Base-by-base conservation (phyloP, 805 yeast genomes). In the Candida silvicultrix region DNA sequence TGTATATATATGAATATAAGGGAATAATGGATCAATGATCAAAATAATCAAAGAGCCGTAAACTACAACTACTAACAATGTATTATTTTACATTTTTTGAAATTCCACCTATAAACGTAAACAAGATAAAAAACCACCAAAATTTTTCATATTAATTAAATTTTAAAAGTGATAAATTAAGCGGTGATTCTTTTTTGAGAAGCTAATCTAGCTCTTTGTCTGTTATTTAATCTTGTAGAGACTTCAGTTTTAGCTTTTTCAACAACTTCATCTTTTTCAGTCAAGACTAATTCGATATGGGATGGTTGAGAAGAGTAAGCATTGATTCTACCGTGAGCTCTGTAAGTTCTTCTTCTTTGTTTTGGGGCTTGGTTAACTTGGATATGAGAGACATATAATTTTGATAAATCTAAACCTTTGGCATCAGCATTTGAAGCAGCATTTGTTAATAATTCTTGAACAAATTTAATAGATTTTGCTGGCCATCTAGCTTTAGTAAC, bases 401-500 rank as follows among this genome's bases (percentile, higher is more conserved):
- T 88, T 65, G 95, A 80, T 66, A 86, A 81, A 74, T 94, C 97
- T 77, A 94, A 89, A 69, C 99, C 99, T 83, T 94, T 94, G 65
- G 96, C 82, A 74, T 90, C 98, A 74, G 99, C 99, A 81, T 92
- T 94, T 67, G 99, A 85, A 74, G 89, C 90, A 70, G 99, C 99
- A 77, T 94, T 94, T 77, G 84, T 83, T 76, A 94, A 83, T 72
- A 94, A 83, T 73, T 89, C 97, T 73, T 85, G 83, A 69, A 94
- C 77, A 77, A 86, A 89, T 78, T 89, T 87, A 74, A 94, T 97
- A 57, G 96, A 87, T 85, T 94, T 94, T 59, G 82, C 96, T 70
- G 99, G 99, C 99, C 99, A 94, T 89, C 99, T 90, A 66, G 99
- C 99, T 80, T 86, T 90, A 83, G 97, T 89, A 71, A 90, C 96